These are phyloP conservation scores for Paracoccidioides lutzii DNA, from an alignment of 2,329 filamentous ascomycete species.

Conservation along the genomic window DNA sequence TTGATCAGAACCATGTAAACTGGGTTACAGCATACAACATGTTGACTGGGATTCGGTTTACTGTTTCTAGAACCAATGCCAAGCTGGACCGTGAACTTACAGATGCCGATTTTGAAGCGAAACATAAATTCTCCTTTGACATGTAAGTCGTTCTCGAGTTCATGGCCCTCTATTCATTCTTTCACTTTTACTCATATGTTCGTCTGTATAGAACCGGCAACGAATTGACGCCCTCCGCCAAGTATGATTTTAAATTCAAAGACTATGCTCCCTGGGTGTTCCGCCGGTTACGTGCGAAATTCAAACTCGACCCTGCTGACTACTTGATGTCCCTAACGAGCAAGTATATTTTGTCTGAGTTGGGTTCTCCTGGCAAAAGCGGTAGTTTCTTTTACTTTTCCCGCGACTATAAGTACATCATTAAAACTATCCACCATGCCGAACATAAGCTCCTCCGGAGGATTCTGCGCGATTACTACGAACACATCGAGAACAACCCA, in stretches of 20 bases:
- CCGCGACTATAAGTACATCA: conserved; percentile 98
- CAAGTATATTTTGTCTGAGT: conserved; percentile 95
- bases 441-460: conserved; percentile 46
- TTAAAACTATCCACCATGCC: conserved; percentile 96
- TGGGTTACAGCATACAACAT: conserved; percentile 99
- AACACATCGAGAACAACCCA: conserved; percentile 82
- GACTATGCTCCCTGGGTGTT: conserved; percentile 99
- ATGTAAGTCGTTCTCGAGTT: conserved; percentile 50
- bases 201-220: conserved; percentile 60
- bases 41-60: conserved; percentile 96
- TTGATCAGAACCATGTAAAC: conserved; percentile 93
- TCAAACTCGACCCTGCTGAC: conserved; percentile 88
- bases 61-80: conserved; percentile 88
- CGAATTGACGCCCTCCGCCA: conserved; percentile 91
- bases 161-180: neutral
- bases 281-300: conserved; percentile 73
- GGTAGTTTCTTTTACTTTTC: conserved; percentile 99
- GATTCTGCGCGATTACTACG: conserved; percentile 72
- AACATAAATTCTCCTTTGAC: conserved; percentile 97
- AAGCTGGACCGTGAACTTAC: conserved; percentile 87
- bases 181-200: conserved; percentile 23
- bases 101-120: conserved; percentile 81
- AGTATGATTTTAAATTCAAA: conserved; percentile 99
- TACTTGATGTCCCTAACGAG: conserved; percentile 96
- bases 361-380: conserved; percentile 94